These are phyloP conservation scores for Ophiosphaerella korrae DNA, from an alignment of 2,329 filamentous ascomycete species.

Conservation along the genomic window DNA sequence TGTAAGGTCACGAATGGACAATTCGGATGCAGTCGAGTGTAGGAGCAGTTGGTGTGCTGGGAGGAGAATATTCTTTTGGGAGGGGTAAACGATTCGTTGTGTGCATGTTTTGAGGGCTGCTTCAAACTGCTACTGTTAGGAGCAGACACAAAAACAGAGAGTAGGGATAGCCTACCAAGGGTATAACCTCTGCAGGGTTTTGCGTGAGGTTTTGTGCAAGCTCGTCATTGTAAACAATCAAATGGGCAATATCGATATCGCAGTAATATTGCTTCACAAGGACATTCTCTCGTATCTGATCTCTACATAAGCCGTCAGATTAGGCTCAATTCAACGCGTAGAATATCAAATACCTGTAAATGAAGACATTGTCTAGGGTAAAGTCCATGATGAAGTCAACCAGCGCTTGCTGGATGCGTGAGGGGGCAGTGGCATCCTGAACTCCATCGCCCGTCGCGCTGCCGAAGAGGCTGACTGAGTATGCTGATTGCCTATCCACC, in stretches of 20 bases:
- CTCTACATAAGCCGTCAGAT: slow-evolving; percentile 62
- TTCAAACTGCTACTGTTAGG: slow-evolving; percentile 72
- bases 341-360: slow-evolving; percentile 70
- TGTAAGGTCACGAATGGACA: slow-evolving; percentile 91
- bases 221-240: slow-evolving; percentile 96
- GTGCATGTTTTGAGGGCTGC: slow-evolving; percentile 87
- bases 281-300: slow-evolving; percentile 94
- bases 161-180: slow-evolving; percentile 67
- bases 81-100: slow-evolving; percentile 88
- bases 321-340: slow-evolving; percentile 4
- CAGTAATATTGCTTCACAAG: slow-evolving; percentile 93
- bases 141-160: neutral
- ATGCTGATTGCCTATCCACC: slow-evolving; percentile 80
- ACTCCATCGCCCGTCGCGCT: slow-evolving; percentile 44
- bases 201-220: slow-evolving; percentile 87
- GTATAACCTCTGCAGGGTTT: slow-evolving; percentile 90
- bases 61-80: slow-evolving; percentile 67
- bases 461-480: slow-evolving; percentile 79
- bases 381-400: slow-evolving; percentile 93
- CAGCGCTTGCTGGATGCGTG: slow-evolving; percentile 72
- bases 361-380: slow-evolving; percentile 89
- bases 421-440: slow-evolving; percentile 39
- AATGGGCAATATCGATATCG: slow-evolving; percentile 91
- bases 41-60: slow-evolving; percentile 94
- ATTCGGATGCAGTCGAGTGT: slow-evolving; percentile 87